Base-by-base conservation (phyloP, 192 early-diverging fungal species). In the Polychytrium aggregatum region DNA sequence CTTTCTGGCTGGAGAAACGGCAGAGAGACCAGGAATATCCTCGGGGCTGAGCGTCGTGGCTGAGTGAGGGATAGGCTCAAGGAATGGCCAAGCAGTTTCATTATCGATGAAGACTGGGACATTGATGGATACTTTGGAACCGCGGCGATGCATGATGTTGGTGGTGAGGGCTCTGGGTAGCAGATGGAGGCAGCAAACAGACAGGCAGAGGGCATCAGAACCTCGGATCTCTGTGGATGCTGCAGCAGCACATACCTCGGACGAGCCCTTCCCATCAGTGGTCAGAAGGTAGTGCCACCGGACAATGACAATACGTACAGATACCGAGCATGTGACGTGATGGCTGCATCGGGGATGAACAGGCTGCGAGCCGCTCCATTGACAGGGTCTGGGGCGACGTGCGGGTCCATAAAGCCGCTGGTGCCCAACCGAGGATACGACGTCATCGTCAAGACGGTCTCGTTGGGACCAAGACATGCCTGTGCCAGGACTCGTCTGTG, bases 251-350 rank as follows among this genome's bases (percentile, higher is more conserved):
- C 31, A 33, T 11, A 33, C 4, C 31, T 11, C 6, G 6, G 11
- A 4, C 11, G 31, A 4, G 6, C 31, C 6, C n/a, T 41, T n/a
- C n/a, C n/a, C n/a, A n/a, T n/a, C n/a, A n/a, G n/a, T n/a, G n/a
- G n/a, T n/a, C n/a, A n/a, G n/a, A n/a, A n/a, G n/a, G n/a, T n/a
- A 41, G 39, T 16, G 22, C 39, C 4, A 5, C n/a, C 39, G 6
- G 22, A 4, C 17, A 6, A 4, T 6, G 39, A 20, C 5, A 31
- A 21, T 25, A 66, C 65, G 51, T 65, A 85, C 77, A 78, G 79
- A 69, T 95, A 98, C 33, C 95, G 79, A 2, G 85, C 87, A 49
- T 98, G 95, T 21, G 87, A 84, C 52, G 89, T 92, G 51, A 98
- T 97, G 28, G 86, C 84, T 44, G 87, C 83, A 58, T 97, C 87